These are phyloP conservation scores for Magnusiomyces tetraspermus DNA, from an alignment of 1,139 yeast species.

Conservation along the genomic window DNA sequence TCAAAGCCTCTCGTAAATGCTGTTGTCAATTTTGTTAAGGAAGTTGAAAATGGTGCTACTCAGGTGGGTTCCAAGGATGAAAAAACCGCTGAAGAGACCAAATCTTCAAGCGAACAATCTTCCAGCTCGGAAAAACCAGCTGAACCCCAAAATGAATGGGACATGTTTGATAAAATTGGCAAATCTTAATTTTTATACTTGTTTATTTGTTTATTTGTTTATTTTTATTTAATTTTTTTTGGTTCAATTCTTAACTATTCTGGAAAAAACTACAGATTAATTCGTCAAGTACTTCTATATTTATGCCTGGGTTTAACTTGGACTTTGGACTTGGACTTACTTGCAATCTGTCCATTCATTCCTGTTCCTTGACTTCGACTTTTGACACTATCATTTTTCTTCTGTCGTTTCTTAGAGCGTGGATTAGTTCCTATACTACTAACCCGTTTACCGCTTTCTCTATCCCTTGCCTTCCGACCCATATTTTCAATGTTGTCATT, in stretches of 20 bases:
- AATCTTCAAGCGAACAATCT: no score
- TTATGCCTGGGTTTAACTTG: not conserved
- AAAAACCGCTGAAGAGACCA: not conserved
- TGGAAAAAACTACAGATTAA: not conserved
- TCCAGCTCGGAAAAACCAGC: not conserved
- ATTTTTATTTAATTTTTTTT: no score
- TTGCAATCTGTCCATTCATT: not conserved
- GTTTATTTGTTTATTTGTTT: not conserved
- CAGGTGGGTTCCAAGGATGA: not conserved
- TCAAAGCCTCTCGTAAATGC: slow-evolving; percentile 51
- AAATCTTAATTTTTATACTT: slow-evolving; percentile 3
- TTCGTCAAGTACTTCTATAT: not conserved
- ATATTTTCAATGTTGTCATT: no score
- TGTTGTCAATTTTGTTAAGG: slow-evolving; percentile 30
- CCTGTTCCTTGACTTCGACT: not conserved
- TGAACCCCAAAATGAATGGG: slow-evolving; percentile 30
- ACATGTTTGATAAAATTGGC: slow-evolving; percentile 38
- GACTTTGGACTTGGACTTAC: not conserved
- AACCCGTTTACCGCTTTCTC: no score
- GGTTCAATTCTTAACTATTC: no score
- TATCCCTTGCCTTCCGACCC: no score
- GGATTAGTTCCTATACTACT: not conserved
- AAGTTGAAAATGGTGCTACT: slow-evolving; percentile 3
- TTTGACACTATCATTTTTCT: not conserved
- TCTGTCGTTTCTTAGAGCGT: not conserved